Evolutionary conservation across 345 rosid species (phyloP), one percentile per base, ranked within the genome.

Genomic region (Arabis alpina): DNA sequence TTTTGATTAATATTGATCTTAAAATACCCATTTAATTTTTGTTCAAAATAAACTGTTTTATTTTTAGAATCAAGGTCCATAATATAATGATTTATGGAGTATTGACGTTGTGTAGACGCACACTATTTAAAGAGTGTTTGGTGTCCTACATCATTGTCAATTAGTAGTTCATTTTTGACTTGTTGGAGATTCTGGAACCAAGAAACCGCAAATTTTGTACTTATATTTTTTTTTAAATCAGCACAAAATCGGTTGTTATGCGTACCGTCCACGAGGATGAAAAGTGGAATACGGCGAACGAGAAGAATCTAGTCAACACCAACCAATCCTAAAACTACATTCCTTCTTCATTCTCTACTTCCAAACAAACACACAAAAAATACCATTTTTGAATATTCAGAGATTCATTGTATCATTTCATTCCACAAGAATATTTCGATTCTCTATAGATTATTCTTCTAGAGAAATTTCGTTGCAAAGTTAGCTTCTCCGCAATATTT

Each of bases 401-500:
- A 41, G 24, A 8, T 51, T 43, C 45, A 15, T 5, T 16, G 54
- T 28, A 34, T 34, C 15, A 3, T 2, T 13, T 28, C 4, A 1
- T 15, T 11, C 41, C 70, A 10, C 50, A 40, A 34, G 10, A 68
- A 43, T n/a, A 25, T 36, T 36, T 32, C 13, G 10, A 7, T 14
- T 15, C 51, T 25, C 36, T 5, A 2, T 56, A 34, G 12, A 14
- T 32, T 47, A 45, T 23, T n/a, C 37, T 13, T 6, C 1, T 2
- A 34, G 28, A 37, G 0, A 19, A 19, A 8, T 12, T 19, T 49
- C 15, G 57, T 15, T 60, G 37, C 11, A 2, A 11, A 7, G 4
- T 30, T 57, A 16, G 67, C 47, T 54, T 47, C 28, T 49, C 23
- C 12, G 30, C 60, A 77, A 88, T 83, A 83, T 80, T 86, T 28